Conservation (phyloP, 345 rosid species). For the Anastatica hierochuntica region DNA sequence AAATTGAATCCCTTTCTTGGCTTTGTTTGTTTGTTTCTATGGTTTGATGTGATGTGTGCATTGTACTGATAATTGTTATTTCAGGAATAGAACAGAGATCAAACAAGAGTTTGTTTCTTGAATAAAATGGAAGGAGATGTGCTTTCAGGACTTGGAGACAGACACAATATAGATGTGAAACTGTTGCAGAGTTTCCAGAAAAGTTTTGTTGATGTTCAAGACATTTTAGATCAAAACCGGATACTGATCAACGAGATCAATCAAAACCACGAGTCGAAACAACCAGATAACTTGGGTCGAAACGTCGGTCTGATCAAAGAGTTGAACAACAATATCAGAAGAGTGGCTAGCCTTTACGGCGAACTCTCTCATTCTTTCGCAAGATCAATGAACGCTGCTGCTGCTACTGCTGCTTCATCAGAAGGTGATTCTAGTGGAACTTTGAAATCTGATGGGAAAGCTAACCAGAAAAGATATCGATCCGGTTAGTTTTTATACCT, state of each 20-base stretch:
- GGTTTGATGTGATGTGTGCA: no score
- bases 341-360: slow-evolving; percentile 75
- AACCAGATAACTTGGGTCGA: slow-evolving; percentile 62
- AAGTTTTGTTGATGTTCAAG: slow-evolving; percentile 74
- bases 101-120: slow-evolving; percentile 4
- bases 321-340: slow-evolving; percentile 80
- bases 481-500: slow-evolving; percentile 36
- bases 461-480: slow-evolving; percentile 72
- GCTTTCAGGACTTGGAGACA: slow-evolving; percentile 46
- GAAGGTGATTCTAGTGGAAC: slow-evolving; percentile 68
- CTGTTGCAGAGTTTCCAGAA: slow-evolving; percentile 59
- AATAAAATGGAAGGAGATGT: slow-evolving; percentile 56
- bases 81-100: slow-evolving; percentile 6
- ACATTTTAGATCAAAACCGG: slow-evolving; percentile 75
- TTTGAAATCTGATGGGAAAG: slow-evolving; percentile 57
- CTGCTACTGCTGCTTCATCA: no score
- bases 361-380: slow-evolving; percentile 68
- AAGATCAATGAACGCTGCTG: slow-evolving; percentile 52
- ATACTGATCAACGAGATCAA: slow-evolving; percentile 75
- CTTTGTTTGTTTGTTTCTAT: no score
- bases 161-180: slow-evolving; percentile 47
- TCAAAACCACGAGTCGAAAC: slow-evolving; percentile 77
- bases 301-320: slow-evolving; percentile 84
- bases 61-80: no score
- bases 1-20: no score